Evolutionary conservation across 768 basidiomycete species (phyloP), one percentile per base, ranked within the genome.

Genomic region (Gloeopeniophorella convolvens): DNA sequence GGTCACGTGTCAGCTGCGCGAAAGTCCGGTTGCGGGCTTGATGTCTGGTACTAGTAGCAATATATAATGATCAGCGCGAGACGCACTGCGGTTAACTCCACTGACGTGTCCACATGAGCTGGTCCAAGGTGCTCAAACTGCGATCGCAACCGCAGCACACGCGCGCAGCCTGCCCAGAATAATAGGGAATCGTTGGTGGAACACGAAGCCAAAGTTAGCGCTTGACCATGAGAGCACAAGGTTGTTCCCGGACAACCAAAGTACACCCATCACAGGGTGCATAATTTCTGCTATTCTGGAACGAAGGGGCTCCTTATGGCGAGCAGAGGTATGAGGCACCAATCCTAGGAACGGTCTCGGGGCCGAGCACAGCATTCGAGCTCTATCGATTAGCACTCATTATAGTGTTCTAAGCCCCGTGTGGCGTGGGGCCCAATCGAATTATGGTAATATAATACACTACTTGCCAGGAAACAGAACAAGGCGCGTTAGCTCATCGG

Each of bases 1-100:
- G 18, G 21, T 53, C 51, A 53, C 51, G 51, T 53, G 51, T 34
- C 32, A 26, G 31, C 51, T 53, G 46, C 51, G 46, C 46, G 15
- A 5, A 40, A 26, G 15, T 32, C 15, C 21, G 13, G 21, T 16
- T 24, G 16, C 24, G 24, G 41, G 24, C 41, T 27, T 16, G n/a
- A n/a, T n/a, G n/a, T n/a, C n/a, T n/a, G n/a, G n/a, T n/a, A n/a
- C n/a, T n/a, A n/a, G n/a, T n/a, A n/a, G n/a, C n/a, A n/a, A n/a
- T n/a, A n/a, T n/a, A n/a, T n/a, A n/a, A n/a, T n/a, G n/a, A n/a
- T n/a, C n/a, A n/a, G n/a, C n/a, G n/a, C n/a, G n/a, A n/a, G n/a
- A n/a, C n/a, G n/a, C n/a, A n/a, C n/a, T n/a, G n/a, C n/a, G n/a
- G n/a, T n/a, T n/a, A n/a, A n/a, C n/a, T n/a, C n/a, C n/a, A n/a